Conservation (phyloP, 371 early-diverging fungal species). For the Gilbertella persicaria region DNA sequence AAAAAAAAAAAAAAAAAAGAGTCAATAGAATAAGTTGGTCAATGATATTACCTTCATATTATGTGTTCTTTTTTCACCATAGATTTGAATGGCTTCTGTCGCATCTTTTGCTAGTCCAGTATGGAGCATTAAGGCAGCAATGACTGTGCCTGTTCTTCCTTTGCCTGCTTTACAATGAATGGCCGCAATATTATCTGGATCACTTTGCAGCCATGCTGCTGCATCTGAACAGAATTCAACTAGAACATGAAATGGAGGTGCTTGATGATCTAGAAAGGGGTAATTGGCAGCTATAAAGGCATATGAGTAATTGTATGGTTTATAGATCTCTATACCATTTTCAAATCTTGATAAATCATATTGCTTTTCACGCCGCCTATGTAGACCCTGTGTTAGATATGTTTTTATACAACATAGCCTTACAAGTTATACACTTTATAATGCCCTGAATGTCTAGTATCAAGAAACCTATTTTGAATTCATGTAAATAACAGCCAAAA, state of each 20-base stretch:
- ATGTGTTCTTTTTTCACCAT: conserved; percentile 55
- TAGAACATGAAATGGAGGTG: conserved; percentile 63
- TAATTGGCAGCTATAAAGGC: conserved; percentile 43
- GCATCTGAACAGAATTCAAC: conserved; percentile 63
- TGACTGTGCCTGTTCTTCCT: conserved; percentile 75
- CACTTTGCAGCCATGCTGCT: conserved; percentile 50
- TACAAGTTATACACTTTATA: conserved; percentile 78
- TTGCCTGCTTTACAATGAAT: conserved; percentile 84
- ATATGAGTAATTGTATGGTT: background rate
- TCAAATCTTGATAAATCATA: conserved; percentile 36
- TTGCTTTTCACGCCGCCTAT: conserved; percentile 57
- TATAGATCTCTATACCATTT: conserved; percentile 7
- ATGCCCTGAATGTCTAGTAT: conserved; percentile 49
- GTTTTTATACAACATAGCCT: conserved; percentile 11
- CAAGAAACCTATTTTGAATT: conserved; percentile 53
- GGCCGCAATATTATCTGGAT: conserved; percentile 56
- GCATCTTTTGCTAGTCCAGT: conserved; percentile 40
- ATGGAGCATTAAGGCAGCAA: conserved; percentile 61
- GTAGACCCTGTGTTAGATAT: background rate
- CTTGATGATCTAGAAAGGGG: conserved; percentile 70
- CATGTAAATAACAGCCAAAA: background rate
- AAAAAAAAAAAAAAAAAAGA: background rate
- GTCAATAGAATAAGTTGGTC: background rate
- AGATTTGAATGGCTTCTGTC: conserved; percentile 56
- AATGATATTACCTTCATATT: conserved; percentile 48